Base-by-base conservation (phyloP, 208 protist genomes). In the Ichthyophonus hoferi region DNA sequence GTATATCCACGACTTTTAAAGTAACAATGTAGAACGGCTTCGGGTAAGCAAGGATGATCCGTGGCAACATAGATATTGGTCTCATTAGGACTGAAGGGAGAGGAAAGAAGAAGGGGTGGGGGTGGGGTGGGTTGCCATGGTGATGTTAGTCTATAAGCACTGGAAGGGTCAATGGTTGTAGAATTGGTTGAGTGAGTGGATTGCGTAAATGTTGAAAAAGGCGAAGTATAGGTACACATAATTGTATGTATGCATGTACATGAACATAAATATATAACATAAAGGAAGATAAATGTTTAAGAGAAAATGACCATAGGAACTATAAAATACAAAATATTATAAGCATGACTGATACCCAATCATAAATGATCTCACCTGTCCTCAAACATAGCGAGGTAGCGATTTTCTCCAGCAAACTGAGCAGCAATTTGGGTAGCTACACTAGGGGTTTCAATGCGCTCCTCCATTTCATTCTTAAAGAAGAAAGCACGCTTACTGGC, bases 21-120 rank as follows among this genome's bases (percentile, higher is more conserved):
- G 39, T 85, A 85, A 35, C 81, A 85, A 35, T 85, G 81, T 3
- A 85, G 81, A 24, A 50, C 40, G 39, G 81, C 81, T 34, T 85
- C 81, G 17, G 39, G n/a, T n/a, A 85, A 7, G 0, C 81, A 41
- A 0, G 81, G 81, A 35, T 85, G 81, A 38, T 85, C 81, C 17
- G 35, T 37, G 35, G 81, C 81, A 31, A 85, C 81, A 35, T 85
- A 85, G 24, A 85, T 85, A 38, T 85, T 37, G 81, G 50, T 67
- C 24, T 67, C 50, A 24, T 67, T 67, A 24, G 50, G 50, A 24
- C 50, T 67, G 50, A 67, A n/a, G 50, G 50, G 50, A 24, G 24
- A 67, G 50, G 50, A 67, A 24, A 24, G 50, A 67, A 67, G 50
- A 67, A 67, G 50, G 50, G 50, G 50, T 7, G 50, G 50, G 24